A percentile compares a stretch with the other conserved stretches of the same genome.
These are phyloP conservation scores for Colletotrichum agaves DNA, from an alignment of 2,329 filamentous ascomycete genomes.

Conservation along the genomic window DNA sequence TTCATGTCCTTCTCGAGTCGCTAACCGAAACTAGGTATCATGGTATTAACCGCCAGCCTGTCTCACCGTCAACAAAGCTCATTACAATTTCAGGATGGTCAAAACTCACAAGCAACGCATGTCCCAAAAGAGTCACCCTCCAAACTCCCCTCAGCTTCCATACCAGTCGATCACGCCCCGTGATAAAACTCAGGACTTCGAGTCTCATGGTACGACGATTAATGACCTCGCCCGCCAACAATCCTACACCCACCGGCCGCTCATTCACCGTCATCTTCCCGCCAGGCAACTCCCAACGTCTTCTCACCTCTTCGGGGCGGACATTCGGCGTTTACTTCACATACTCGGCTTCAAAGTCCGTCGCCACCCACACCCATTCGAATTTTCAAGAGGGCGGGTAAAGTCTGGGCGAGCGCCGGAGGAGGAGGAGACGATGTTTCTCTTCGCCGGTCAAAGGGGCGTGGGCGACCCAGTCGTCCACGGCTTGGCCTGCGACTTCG, in stretches of 20 bases:
- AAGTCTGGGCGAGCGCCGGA: not conserved
- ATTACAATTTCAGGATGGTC: not conserved
- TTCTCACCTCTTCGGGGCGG: not conserved
- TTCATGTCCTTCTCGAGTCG: not conserved
- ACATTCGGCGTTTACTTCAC: not conserved
- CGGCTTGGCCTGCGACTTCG: slow-evolving; percentile 6
- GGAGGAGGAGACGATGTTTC: not conserved
- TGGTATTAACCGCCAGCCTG: slow-evolving; percentile 11
- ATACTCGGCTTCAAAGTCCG: not conserved
- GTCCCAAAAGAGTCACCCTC: not conserved
- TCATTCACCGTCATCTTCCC: not conserved
- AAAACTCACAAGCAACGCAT: slow-evolving; percentile 3
- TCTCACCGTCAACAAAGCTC: not conserved
- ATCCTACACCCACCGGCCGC: slow-evolving; percentile 11
- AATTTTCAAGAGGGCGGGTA: not conserved
- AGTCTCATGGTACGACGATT: not conserved
- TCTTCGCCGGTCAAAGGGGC: not conserved
- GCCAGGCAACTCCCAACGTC: slow-evolving; percentile 16
- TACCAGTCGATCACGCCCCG: not conserved
- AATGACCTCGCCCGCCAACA: slow-evolving; percentile 5
- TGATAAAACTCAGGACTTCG: not conserved
- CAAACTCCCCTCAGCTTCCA: not conserved
- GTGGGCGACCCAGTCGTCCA: slow-evolving; percentile 11
- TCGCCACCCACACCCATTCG: not conserved
- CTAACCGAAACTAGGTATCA: not conserved